Evolutionary conservation across 768 basidiomycete genomes (phyloP).

Genomic region (Zangia roseola): DNA sequence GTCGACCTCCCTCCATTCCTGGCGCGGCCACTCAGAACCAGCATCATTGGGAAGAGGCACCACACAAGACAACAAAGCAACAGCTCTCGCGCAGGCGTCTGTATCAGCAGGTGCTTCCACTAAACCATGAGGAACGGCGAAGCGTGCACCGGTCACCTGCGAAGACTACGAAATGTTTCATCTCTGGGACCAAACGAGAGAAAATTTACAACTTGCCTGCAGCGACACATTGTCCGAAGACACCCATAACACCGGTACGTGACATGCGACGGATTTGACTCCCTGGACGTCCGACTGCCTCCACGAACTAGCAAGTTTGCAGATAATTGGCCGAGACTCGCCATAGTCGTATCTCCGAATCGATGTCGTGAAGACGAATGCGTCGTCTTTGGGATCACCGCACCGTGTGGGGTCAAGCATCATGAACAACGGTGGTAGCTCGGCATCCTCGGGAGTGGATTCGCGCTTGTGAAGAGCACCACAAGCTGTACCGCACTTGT

Average conservation of each 20-base stretch:
- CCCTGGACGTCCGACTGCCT: conserved; percentile 59
- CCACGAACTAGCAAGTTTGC: conserved; percentile 74
- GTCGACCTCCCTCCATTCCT: conserved; percentile 77
- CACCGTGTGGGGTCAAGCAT: conserved; percentile 84
- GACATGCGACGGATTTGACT: conserved; percentile 50
- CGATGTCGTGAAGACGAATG: conserved; percentile 81
- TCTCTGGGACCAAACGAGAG: not conserved
- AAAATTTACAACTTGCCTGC: conserved; percentile 41
- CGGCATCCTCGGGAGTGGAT: conserved; percentile 38
- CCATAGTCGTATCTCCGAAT: conserved; percentile 79
- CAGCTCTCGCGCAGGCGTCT: conserved; percentile 71
- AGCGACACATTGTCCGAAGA: conserved; percentile 46
- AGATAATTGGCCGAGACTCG: conserved; percentile 75
- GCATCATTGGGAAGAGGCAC: conserved; percentile 72
- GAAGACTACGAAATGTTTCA: conserved; percentile 45
- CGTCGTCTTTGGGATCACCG: conserved; percentile 72
- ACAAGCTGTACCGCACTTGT: conserved; percentile 89
- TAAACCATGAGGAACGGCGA: conserved; percentile 57
- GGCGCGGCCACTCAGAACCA: conserved; percentile 76
- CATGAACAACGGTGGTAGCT: conserved; percentile 63
- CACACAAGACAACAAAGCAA: conserved; percentile 73
- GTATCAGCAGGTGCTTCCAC: conserved; percentile 51
- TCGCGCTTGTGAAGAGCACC: conserved; percentile 73
- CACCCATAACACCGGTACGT: conserved; percentile 68
- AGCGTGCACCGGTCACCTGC: conserved; percentile 52